Evolutionary conservation across 2,329 filamentous ascomycete species (phyloP), one percentile per base, ranked within the genome.

Genomic region (Penicillium brevicompactum): DNA sequence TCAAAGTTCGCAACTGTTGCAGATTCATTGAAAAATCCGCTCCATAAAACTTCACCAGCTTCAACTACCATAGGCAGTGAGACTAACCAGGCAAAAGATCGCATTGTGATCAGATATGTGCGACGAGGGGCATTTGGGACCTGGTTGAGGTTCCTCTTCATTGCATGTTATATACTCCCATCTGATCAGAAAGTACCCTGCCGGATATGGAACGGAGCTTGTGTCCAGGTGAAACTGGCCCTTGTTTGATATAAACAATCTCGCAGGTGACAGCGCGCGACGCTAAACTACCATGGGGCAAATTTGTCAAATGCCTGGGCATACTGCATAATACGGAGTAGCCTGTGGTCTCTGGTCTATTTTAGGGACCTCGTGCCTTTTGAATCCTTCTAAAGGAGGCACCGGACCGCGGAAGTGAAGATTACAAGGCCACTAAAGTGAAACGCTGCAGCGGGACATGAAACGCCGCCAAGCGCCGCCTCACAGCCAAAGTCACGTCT

Each of bases 41-140:
- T 64, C 67, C 67, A 70, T 24, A 69, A 46, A 5, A 67, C 57
- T 13, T 62, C 60, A 8, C 67, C 67, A 11, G 64, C 65, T 27
- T 58, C 53, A 10, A 48, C 45, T 27, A 32, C 41, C 5, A 38
- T 57, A 42, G 46, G 53, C 57, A 45, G 42, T 8, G 24, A 34
- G 18, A 55, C 11, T 1, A 51, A 27, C 52, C 52, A 55, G 27
- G 42, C 11, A 11, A 46, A 11, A 46, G 47, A 51, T 5, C 42
- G 18, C 52, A 55, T 55, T 24, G 31, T 41, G 42, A 16, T 9
- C 1, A 4, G 11, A 8, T 16, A 22, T 1, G n/a, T 27, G 9
- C 7, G 5, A 2, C 14, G 9, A 0, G 18, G 45, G 14, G 2
- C 21, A 16, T 1, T 0, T 11, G 8, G 3, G 9, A 6, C 14